Conservation (phyloP, 768 basidiomycete genomes). For the Lentinula sp. region DNA sequence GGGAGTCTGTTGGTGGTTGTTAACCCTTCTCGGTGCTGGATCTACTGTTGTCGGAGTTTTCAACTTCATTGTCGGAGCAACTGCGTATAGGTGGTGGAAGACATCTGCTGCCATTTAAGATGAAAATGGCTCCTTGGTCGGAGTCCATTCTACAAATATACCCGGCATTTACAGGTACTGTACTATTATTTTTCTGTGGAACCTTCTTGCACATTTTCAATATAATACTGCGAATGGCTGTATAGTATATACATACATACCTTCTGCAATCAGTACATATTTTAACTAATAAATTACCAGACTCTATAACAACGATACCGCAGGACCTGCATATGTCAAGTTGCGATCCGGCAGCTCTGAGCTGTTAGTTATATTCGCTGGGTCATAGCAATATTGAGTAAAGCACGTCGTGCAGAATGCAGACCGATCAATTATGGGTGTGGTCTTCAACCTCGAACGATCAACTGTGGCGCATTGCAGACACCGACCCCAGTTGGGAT, state of each 20-base stretch:
- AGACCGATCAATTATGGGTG: conserved; percentile 28
- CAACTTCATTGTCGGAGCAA: conserved; percentile 26
- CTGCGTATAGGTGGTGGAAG: not conserved
- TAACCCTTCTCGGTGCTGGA: conserved; percentile 74
- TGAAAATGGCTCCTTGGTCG: not conserved
- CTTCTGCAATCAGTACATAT: too few species aligned
- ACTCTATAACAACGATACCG: not conserved
- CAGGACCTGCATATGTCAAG: not conserved
- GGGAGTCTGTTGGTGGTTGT: conserved; percentile 75
- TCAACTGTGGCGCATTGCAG: conserved; percentile 61
- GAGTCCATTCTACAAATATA: not conserved
- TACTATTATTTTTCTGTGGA: too few species aligned
- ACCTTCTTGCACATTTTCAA: too few species aligned
- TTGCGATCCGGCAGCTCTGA: conserved; percentile 30
- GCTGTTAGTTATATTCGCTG: conserved; percentile 34
- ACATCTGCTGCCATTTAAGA: not conserved
- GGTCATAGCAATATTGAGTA: conserved; percentile 50
- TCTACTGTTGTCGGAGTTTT: conserved; percentile 63
- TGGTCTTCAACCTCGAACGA: conserved; percentile 36
- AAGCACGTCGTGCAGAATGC: conserved; percentile 39
- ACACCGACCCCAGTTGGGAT: conserved; percentile 60
- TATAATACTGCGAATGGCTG: too few species aligned
- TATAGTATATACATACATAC: too few species aligned
- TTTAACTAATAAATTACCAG: too few species aligned
- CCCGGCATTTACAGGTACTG: too few species aligned